Conservation (phyloP, 768 basidiomycete genomes). For the Tulasnella sp. region DNA sequence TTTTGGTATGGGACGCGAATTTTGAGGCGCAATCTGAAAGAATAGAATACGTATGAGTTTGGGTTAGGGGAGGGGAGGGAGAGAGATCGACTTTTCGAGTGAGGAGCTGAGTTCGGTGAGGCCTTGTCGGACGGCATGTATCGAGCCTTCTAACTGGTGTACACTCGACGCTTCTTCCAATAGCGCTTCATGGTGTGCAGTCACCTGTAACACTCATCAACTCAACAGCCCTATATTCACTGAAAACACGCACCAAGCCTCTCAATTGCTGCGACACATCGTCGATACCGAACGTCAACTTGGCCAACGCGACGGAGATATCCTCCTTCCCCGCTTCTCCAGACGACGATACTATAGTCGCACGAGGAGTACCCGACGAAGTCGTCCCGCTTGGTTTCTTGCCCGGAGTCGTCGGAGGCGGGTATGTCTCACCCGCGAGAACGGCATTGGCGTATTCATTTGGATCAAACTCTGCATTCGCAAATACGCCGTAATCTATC, state of each 20-base stretch:
- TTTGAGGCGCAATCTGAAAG: constrained; percentile 62
- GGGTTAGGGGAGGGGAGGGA: constrained; percentile 18
- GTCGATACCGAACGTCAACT: constrained; percentile 76
- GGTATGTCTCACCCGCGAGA: constrained; percentile 70
- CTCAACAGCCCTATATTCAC: neutral
- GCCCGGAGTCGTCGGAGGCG: constrained; percentile 28
- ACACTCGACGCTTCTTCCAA: constrained; percentile 72
- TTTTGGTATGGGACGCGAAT: constrained; percentile 73
- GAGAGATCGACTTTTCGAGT: constrained; percentile 51
- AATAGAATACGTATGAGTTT: constrained; percentile 18
- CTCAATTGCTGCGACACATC: constrained; percentile 88
- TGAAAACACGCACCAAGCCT: constrained; percentile 46
- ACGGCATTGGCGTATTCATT: constrained; percentile 87
- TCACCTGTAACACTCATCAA: constrained; percentile 40
- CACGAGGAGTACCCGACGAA: constrained; percentile 35
- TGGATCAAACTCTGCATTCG: constrained; percentile 63
- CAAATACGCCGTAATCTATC: constrained; percentile 60
- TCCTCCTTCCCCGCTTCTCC: constrained; percentile 55
- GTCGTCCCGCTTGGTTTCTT: constrained; percentile 23
- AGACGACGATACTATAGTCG: constrained; percentile 2
- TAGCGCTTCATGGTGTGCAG: constrained; percentile 68
- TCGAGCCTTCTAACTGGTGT: constrained; percentile 53
- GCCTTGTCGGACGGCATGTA: constrained; percentile 53
- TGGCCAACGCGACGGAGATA: constrained; percentile 77
- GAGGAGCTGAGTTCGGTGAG: constrained; percentile 62